Conservation (phyloP, 2,329 filamentous ascomycete genomes). For the Cladosporium sp. region DNA sequence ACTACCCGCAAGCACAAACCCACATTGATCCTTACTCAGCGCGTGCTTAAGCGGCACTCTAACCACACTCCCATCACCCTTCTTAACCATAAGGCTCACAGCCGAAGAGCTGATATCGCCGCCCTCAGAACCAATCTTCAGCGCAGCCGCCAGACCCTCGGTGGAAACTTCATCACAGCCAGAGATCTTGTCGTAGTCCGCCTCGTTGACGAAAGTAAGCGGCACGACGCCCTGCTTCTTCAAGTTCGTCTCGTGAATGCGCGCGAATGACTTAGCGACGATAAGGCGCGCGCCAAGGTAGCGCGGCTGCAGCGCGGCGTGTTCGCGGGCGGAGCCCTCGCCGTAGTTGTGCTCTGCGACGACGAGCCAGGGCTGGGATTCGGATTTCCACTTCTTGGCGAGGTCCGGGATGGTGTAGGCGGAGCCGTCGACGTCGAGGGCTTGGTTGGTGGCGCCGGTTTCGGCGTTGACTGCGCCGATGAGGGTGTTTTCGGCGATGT, state of each 20-base stretch:
- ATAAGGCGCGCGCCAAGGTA: conserved; percentile 85
- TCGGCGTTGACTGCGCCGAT: conserved; percentile 92
- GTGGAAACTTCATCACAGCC: conserved; percentile 84
- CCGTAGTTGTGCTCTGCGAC: conserved; percentile 98
- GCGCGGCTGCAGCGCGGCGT: conserved; percentile 86
- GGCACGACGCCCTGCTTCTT: conserved; percentile 98
- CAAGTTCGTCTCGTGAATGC: conserved; percentile 92
- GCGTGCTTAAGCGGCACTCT: conserved; percentile 80
- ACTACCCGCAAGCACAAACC: conserved; percentile 89
- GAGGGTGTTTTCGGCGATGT: conserved; percentile 95
- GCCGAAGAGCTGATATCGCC: conserved; percentile 39
- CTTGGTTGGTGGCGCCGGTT: conserved; percentile 88
- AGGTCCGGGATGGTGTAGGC: conserved; percentile 76
- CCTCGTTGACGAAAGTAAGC: conserved; percentile 83
- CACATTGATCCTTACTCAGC: conserved; percentile 84
- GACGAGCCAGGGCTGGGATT: conserved; percentile 80
- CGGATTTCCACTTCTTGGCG: conserved; percentile 76
- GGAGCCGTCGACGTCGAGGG: conserved; percentile 80
- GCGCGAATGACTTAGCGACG: conserved; percentile 81
- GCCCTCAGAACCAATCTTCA: conserved; percentile 75
- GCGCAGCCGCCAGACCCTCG: conserved; percentile 78
- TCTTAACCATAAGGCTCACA: conserved; percentile 62
- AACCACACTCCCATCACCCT: conserved; percentile 60
- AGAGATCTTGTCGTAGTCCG: conserved; percentile 80
- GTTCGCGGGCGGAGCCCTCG: conserved; percentile 84